A percentile compares a stretch with the other conserved stretches of the same genome.
Conservation (phyloP, 208 protist genomes). For the Crithidia fasciculata region DNA sequence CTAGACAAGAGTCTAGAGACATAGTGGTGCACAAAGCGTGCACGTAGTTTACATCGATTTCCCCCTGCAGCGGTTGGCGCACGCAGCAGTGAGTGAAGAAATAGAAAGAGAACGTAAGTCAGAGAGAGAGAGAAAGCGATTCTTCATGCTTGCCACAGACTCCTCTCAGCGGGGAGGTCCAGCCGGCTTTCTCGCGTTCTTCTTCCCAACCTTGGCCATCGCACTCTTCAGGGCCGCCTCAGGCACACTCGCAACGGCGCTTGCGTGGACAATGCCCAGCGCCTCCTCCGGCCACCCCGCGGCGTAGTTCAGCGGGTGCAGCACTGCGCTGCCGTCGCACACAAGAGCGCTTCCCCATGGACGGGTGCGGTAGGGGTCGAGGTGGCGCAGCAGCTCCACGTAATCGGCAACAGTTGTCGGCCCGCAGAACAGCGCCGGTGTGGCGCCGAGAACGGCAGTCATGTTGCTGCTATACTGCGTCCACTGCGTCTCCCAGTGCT, state of each 20-base stretch:
- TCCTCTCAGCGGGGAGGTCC: background rate
- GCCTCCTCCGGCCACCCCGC: background rate
- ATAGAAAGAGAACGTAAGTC: too few relatives aligned
- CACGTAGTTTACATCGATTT: background rate
- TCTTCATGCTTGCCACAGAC: too few relatives aligned
- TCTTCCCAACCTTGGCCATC: background rate
- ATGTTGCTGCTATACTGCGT: background rate
- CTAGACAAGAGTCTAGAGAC: background rate
- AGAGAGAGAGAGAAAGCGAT: too few relatives aligned
- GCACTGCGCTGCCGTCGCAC: slow-evolving; percentile 18
- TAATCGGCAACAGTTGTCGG: slow-evolving; percentile 18
- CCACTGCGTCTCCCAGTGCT: slow-evolving; percentile 29
- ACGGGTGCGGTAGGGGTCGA: slow-evolving; percentile 28
- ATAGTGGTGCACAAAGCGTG: background rate
- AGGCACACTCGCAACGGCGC: background rate
- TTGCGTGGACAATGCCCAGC: background rate
- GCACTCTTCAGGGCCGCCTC: background rate
- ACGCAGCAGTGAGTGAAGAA: too few relatives aligned
- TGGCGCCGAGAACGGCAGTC: background rate
- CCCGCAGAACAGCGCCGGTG: background rate
- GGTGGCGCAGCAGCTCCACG: slow-evolving; percentile 14
- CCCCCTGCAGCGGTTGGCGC: too few relatives aligned
- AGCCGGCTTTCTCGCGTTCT: background rate
- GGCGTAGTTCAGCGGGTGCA: slow-evolving; percentile 24
- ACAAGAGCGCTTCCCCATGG: slow-evolving; percentile 34